Conservation (phyloP, 768 basidiomycete genomes). For the Tephrocybe rancida region DNA sequence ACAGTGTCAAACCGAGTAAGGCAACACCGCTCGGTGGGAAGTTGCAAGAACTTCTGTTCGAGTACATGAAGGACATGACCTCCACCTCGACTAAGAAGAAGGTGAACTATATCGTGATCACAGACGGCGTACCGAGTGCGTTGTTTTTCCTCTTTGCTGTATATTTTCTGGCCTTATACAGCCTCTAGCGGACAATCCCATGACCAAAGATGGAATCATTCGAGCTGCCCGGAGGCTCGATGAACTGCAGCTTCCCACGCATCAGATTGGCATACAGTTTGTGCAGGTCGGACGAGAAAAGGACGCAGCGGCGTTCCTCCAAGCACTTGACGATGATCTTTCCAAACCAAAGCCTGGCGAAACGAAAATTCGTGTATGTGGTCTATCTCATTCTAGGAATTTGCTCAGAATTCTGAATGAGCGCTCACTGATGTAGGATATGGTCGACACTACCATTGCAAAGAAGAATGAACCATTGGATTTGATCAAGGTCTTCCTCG, state of each 20-base stretch:
- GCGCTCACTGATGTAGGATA: too few relatives aligned
- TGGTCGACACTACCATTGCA: too few relatives aligned
- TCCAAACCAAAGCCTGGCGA: too few relatives aligned
- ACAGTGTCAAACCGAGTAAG: neutral
- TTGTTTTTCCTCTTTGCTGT: neutral
- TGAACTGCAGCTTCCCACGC: constrained; percentile 40
- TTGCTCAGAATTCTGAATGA: too few relatives aligned
- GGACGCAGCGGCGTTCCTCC: constrained; percentile 38
- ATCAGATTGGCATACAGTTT: constrained; percentile 33
- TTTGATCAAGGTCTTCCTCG: too few relatives aligned
- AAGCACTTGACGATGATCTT: too few relatives aligned
- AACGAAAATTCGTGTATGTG: too few relatives aligned
- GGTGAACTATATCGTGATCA: neutral
- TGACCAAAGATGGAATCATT: constrained; percentile 43
- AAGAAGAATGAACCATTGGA: too few relatives aligned
- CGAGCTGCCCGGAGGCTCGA: constrained; percentile 47
- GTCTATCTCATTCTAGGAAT: too few relatives aligned
- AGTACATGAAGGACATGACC: neutral
- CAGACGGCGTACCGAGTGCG: constrained; percentile 2
- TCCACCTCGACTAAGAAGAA: neutral
- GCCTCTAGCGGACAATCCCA: constrained; percentile 32
- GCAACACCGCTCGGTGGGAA: neutral
- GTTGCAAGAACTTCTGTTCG: neutral
- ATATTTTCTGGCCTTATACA: neutral
- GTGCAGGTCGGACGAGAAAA: constrained; percentile 12